Conservation (phyloP, 176 grass and related monocot genomes). For the Triticum aestivum region IWGSC_CS_RefSeq_v2.1 NC_057804.1:93473355-93473854, state of each 20-base stretch:
- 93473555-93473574: not conserved
- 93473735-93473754: not conserved
- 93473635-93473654: not conserved
- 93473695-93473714: not conserved
- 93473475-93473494: not conserved
- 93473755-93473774: not conserved
- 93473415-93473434: not conserved
- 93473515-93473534: not conserved
- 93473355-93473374: constrained; percentile 84
- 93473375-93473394: constrained; percentile 8
- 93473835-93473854: not conserved
- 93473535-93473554: not conserved
- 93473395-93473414: not conserved
- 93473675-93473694: not conserved
- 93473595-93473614: not conserved
- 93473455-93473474: not conserved
- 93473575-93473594: not conserved
- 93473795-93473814: not conserved
- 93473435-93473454: not conserved
- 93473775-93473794: not conserved
- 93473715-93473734: not conserved
- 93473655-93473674: not conserved
- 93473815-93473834: not conserved
- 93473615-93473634: not conserved
- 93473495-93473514: not conserved